Percentiles rank a stretch among this genome's conserved stretches.
These are phyloP conservation scores for Penicillium cinerascens DNA, from an alignment of 495 filamentous ascomycete species.

Conservation along the genomic window DNA sequence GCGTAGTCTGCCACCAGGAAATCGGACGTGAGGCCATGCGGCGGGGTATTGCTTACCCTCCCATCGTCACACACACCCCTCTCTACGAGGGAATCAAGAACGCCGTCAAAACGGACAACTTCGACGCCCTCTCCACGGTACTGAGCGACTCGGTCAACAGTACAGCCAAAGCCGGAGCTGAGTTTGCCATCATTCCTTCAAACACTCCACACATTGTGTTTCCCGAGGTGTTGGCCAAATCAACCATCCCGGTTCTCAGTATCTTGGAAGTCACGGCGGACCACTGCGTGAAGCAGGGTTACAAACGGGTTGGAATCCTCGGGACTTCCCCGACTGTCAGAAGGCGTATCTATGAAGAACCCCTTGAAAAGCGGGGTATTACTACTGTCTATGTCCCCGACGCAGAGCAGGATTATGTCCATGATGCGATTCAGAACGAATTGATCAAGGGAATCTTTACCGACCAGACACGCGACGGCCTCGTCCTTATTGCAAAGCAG, in stretches of 20 bases:
- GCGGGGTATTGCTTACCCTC: conserved; percentile 7
- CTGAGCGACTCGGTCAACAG: conserved; percentile 4
- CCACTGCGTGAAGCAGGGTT: conserved; percentile 2
- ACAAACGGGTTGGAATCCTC: conserved; percentile 1
- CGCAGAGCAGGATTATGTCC: conserved; percentile 1
- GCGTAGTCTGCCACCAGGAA: conserved; percentile 5
- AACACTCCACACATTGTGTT: conserved; percentile 4
- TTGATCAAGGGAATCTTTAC: conserved; percentile 2
- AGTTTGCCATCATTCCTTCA: conserved; percentile 8
- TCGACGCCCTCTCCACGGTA: background rate
- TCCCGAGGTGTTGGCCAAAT: background rate
- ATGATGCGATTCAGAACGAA: background rate
- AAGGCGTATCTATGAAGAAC: conserved; percentile 1
- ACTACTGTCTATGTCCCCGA: conserved; percentile 5
- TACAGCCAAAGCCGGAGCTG: conserved; percentile 7
- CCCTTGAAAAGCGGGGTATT: background rate
- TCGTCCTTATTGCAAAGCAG: conserved; percentile 1
- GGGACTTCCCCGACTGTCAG: conserved; percentile 5
- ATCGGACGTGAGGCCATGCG: conserved; percentile 9
- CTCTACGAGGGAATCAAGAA: background rate
- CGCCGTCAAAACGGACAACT: conserved; percentile 1
- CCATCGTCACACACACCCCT: conserved; percentile 7
- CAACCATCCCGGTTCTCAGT: conserved; percentile 6
- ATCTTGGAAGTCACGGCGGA: conserved; percentile 4
- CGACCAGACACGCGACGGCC: background rate